These are phyloP conservation scores for Daldinia childiae DNA, from an alignment of 495 filamentous ascomycete genomes.

Conservation along the genomic window DNA sequence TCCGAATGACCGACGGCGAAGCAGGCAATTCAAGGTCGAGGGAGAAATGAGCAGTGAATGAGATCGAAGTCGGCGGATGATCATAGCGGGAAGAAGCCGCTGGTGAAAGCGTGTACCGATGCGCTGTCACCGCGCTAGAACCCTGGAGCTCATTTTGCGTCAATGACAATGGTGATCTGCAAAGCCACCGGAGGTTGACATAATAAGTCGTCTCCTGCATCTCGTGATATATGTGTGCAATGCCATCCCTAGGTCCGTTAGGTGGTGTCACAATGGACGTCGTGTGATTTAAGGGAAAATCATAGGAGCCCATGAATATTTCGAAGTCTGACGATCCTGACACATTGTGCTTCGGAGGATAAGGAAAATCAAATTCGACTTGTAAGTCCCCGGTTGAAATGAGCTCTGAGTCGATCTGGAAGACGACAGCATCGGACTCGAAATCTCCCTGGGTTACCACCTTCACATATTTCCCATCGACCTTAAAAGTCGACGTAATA, in stretches of 20 bases:
- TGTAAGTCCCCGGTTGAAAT: conserved; percentile 44
- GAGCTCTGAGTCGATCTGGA: conserved; percentile 49
- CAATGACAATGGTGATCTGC: conserved; percentile 36
- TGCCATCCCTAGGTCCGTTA: conserved; percentile 16
- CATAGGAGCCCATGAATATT: conserved; percentile 50
- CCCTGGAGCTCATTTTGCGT: conserved; percentile 19
- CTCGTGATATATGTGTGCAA: conserved; percentile 48
- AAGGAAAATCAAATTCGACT: conserved; percentile 56
- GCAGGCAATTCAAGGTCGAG: conserved; percentile 22
- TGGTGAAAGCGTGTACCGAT: conserved; percentile 34
- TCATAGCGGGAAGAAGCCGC: not conserved
- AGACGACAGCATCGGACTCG: conserved; percentile 49
- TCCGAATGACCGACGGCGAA: conserved; percentile 26
- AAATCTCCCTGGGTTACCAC: conserved; percentile 51
- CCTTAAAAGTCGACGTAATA: conserved; percentile 49
- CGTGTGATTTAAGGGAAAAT: conserved; percentile 45
- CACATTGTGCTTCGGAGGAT: conserved; percentile 48
- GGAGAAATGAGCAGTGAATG: conserved; percentile 37
- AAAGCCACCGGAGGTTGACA: conserved; percentile 49
- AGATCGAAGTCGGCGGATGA: conserved; percentile 12
- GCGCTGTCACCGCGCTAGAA: conserved; percentile 23
- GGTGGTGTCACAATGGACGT: conserved; percentile 23
- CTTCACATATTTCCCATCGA: conserved; percentile 42
- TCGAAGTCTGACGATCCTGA: conserved; percentile 33
- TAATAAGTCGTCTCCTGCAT: conserved; percentile 52